Base-by-base conservation (phyloP, 2,329 filamentous ascomycete genomes). In the Colletotrichum endophyticum region DNA sequence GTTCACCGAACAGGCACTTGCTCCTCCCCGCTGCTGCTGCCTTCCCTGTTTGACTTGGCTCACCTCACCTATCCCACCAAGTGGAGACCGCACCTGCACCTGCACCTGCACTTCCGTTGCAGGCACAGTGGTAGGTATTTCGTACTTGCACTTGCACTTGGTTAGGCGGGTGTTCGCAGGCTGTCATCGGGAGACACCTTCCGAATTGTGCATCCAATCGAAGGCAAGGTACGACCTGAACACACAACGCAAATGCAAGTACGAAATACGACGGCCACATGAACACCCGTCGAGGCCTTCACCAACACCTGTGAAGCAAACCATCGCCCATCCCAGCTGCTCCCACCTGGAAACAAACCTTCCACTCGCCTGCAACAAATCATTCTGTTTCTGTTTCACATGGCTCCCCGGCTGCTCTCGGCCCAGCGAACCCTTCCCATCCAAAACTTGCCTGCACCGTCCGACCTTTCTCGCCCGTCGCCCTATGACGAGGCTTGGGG, bases 311-410 rank as follows among this genome's bases (percentile, higher is more conserved):
- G 22, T 25, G 25, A 57, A 57, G n/a, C n/a, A 57, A 13, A 59
- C n/a, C 44, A 30, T 13, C 44, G n/a, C 13, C 16, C 44, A 25
- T 53, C 44, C 57, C 36, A 63, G 68, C 36, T 53, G 67, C 25
- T 32, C n/a, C 57, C 57, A 63, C n/a, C 19, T 63, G 67, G 13
- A 25, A 25, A 32, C 56, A 61, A 44, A 19, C 53, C 13, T 57
- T n/a, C 25, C 22, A 12, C 22, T 22, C 39, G 28, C 28, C 66
- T 68, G 56, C 56, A 34, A 70, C 36, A 63, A 70, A 36, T 63
- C 68, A 63, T 56, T 63, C 13, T 36, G 72, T 75, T 56, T 63
- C 16, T 28, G 72, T 75, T 72, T 72, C 72, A 75, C 44, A 44
- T 61, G 49, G 57, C 44, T 34, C 57, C 44, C 66, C 49, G 27